Conservation (phyloP, 2,329 filamentous ascomycete genomes). For the Fusarium bactridioides region DNA sequence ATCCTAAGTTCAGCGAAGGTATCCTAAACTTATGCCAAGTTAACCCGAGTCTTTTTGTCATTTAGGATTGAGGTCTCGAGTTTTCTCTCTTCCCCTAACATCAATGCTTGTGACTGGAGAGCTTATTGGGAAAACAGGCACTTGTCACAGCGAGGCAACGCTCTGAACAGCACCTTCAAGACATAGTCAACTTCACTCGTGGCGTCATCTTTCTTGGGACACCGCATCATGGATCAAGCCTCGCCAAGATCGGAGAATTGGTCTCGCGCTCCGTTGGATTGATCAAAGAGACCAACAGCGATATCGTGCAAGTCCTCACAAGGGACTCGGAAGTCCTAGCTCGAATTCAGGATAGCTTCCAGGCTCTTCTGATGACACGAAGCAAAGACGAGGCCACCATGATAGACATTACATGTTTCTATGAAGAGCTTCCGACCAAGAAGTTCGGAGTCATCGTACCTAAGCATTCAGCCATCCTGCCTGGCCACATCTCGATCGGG, state of each 20-base stretch:
- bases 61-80: background rate
- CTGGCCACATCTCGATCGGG: constrained; percentile 1
- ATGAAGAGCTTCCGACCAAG: constrained; percentile 28
- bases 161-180: constrained; percentile 12
- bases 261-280: constrained; percentile 9
- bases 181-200: constrained; percentile 3
- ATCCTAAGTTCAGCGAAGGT: background rate
- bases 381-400: background rate
- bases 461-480: constrained; percentile 19
- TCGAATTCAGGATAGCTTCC: constrained; percentile 17
- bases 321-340: constrained; percentile 26
- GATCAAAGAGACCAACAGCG: constrained; percentile 27
- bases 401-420: constrained; percentile 30
- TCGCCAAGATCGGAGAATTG: constrained; percentile 16
- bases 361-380: background rate
- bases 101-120: background rate
- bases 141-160: constrained; percentile 14
- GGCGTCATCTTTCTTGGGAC: constrained; percentile 29
- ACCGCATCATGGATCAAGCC: constrained; percentile 25
- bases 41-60: too few relatives aligned
- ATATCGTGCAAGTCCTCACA: constrained; percentile 5
- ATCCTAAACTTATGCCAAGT: background rate
- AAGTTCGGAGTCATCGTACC: constrained; percentile 8
- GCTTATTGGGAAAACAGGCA: constrained; percentile 1
- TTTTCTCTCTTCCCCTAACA: background rate